Conservation (phyloP, 225 moss, liverwort and hornwort species). For the Climacium dendroides region DNA sequence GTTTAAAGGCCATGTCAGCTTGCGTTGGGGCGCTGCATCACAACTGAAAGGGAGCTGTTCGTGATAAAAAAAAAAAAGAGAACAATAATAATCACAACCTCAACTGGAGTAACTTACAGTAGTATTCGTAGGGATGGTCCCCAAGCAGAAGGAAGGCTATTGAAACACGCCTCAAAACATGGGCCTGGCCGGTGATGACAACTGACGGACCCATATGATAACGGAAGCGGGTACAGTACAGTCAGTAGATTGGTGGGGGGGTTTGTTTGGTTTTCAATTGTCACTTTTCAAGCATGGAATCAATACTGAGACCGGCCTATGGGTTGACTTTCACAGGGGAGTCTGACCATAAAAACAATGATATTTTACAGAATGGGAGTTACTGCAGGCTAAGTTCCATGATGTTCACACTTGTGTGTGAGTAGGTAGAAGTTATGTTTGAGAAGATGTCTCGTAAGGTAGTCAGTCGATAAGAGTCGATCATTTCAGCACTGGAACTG, state of each 20-base stretch:
- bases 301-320: too few relatives aligned
- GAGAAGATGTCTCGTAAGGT: too few relatives aligned
- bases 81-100: too few relatives aligned
- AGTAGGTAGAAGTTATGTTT: not conserved
- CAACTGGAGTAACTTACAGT: too few relatives aligned
- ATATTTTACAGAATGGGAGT: not conserved
- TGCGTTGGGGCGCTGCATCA: not conserved
- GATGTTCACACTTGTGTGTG: not conserved
- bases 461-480: too few relatives aligned
- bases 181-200: not conserved
- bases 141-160: not conserved
- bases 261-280: not conserved
- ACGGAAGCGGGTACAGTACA: not conserved
- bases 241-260: not conserved
- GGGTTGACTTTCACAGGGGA: not conserved
- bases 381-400: not conserved
- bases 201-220: too few relatives aligned
- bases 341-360: not conserved
- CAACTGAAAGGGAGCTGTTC: too few relatives aligned
- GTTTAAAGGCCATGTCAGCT: not conserved
- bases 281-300: not conserved
- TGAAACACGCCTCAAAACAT: not conserved
- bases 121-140: not conserved
- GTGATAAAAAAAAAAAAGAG: too few relatives aligned
- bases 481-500: too few relatives aligned